phyloP scores from a whole-genome alignment of 176 grass and related monocot species.

The Cymbopogon citratus region DNA sequence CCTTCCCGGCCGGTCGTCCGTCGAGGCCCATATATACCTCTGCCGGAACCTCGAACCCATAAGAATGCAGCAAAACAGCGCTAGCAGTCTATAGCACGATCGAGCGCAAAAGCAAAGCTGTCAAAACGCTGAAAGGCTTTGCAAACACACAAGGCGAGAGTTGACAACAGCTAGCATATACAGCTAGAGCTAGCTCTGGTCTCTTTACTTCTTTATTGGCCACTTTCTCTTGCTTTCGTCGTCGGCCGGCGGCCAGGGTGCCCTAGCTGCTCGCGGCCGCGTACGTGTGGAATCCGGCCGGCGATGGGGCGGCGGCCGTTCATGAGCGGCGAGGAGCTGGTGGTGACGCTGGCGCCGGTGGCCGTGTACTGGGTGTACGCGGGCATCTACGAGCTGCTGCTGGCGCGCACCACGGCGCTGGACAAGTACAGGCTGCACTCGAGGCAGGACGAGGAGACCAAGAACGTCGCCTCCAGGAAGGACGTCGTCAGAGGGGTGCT shows the following conservation, averaged over 20 bases:
- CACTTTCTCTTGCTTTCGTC: too few species aligned
- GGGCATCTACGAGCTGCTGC: constrained; percentile 52
- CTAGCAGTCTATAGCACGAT: too few species aligned
- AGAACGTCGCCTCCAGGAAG: constrained; percentile 62
- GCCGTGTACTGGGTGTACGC: constrained; percentile 71
- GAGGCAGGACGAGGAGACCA: constrained; percentile 53
- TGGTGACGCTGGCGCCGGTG: constrained; percentile 43
- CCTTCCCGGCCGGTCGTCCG: background rate
- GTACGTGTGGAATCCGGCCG: background rate
- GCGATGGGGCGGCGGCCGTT: background rate
- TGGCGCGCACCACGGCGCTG: constrained; percentile 22
- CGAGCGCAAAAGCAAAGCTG: background rate
- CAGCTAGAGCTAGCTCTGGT: too few species aligned
- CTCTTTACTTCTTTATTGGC: too few species aligned
- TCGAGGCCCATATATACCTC: background rate
- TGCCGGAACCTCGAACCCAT: too few species aligned
- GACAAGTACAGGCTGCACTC: constrained; percentile 75
- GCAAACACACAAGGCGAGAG: background rate
- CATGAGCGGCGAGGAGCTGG: constrained; percentile 32
- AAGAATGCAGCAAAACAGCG: background rate
- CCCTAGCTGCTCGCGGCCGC: too few species aligned
- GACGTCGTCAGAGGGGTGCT: constrained; percentile 63
- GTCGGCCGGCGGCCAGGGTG: background rate
- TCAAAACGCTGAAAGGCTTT: background rate
- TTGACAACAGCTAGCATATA: too few species aligned